Base-by-base conservation (phyloP, 495 filamentous ascomycete genomes). In the Talaromyces trachyspermus region DNA sequence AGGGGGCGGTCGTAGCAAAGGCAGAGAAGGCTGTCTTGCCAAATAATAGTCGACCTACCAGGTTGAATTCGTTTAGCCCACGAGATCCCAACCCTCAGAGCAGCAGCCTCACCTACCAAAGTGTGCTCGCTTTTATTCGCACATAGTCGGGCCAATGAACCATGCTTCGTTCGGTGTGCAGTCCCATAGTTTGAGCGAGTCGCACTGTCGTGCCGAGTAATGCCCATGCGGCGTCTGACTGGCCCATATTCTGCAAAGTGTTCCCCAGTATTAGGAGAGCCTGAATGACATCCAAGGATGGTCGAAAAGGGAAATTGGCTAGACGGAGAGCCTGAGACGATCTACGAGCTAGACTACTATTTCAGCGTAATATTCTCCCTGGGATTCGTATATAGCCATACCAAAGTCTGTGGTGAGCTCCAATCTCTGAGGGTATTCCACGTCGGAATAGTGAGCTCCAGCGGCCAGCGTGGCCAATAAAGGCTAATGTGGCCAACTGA, bases 391-490 rank as follows among this genome's bases (percentile, higher is more conserved):
- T 4, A 39, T 11, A 20, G 6, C 22, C 54, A 27, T 53, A 67
- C 64, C 60, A 49, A 68, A 60, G 19, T 68, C 61, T n/a, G 53
- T 57, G 15, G 56, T 52, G 9, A 59, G 35, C 14, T 63, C 58
- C 1, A 59, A 55, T 4, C 65, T 52, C 19, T 58, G 50, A 2
- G 61, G 51, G 32, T 62, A 53, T 5, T 59, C 63, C 11, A 75
- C 48, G 33, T 64, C 63, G 1, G 73, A 76, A 52, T 63, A 76
- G 53, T 79, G 76, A 17, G 66, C 71, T 6, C 76, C 76, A 23
- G 69, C 68, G 8, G 72, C 72, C 15, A 79, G 49, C 0, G 66
- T 70, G 2, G 76, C 76, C 40, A 79, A 64, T 0, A 79, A 48
- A 58, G 60, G 56, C 56, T 69, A 29, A 58, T 62, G 48, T 58